Percentiles rank a stretch among this genome's conserved stretches.
Conservation (phyloP, 169 alveolate genomes). For the Plasmodium gallinaceum region DNA sequence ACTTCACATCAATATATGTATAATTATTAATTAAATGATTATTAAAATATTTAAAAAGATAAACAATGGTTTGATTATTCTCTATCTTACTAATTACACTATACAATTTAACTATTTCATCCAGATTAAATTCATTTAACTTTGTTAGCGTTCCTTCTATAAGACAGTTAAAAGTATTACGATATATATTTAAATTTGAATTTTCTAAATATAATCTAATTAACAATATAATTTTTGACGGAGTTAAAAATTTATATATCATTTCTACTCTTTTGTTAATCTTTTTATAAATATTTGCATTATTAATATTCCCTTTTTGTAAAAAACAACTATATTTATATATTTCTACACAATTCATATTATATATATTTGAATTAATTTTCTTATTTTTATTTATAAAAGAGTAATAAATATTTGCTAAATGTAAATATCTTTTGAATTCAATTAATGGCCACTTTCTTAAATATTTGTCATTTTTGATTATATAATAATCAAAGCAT, state of each 20-base stretch:
- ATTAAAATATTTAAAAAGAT: slow-evolving; percentile 61
- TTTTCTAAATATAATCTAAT: slow-evolving; percentile 65
- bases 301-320: slow-evolving; percentile 43
- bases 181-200: slow-evolving; percentile 26
- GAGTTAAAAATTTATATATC: slow-evolving; percentile 71
- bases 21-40: slow-evolving; percentile 65
- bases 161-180: slow-evolving; percentile 59
- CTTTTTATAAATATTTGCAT: slow-evolving; percentile 56
- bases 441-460: slow-evolving; percentile 1
- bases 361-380: slow-evolving; percentile 62
- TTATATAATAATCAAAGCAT: slow-evolving; percentile 7
- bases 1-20: slow-evolving; percentile 67
- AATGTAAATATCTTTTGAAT: slow-evolving; percentile 12
- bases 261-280: slow-evolving; percentile 77
- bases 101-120: slow-evolving; percentile 63
- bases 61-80: slow-evolving; percentile 59
- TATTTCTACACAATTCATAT: slow-evolving; percentile 68
- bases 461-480: slow-evolving; percentile 3
- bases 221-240: slow-evolving; percentile 63
- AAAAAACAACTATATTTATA: slow-evolving; percentile 58
- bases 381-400: slow-evolving; percentile 63
- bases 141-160: slow-evolving; percentile 56
- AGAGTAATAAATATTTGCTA: slow-evolving; percentile 34
- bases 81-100: slow-evolving; percentile 63
- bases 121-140: slow-evolving; percentile 44